Evolutionary conservation across 371 early-diverging fungal genomes (phyloP).

Genomic region (Caulochytrium protostelioides): DNA sequence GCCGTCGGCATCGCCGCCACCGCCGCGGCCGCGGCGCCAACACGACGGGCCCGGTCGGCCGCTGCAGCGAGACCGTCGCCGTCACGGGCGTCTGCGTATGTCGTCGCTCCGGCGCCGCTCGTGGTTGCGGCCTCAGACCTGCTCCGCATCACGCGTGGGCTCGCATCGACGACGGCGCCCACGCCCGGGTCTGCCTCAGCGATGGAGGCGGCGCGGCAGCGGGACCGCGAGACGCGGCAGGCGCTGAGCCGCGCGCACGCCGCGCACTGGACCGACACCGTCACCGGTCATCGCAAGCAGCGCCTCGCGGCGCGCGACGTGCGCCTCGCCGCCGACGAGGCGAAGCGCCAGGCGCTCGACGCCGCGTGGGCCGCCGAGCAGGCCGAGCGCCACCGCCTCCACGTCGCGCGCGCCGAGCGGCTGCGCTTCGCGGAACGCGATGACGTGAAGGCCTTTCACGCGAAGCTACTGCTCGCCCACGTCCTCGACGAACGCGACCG

Average conservation of each 20-base stretch:
- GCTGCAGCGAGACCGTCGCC: not conserved
- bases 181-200: not conserved
- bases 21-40: not conserved
- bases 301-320: slow-evolving; percentile 3
- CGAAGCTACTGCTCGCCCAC: slow-evolving; percentile 10
- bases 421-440: slow-evolving; percentile 17
- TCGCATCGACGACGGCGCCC: not conserved
- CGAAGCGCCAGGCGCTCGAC: slow-evolving; percentile 7
- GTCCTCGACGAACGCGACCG: slow-evolving; percentile 11
- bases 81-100: slow-evolving; percentile 8
- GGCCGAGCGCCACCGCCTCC: slow-evolving; percentile 4
- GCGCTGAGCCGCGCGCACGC: slow-evolving; percentile 3
- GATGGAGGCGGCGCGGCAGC: not conserved
- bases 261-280: slow-evolving; percentile 9
- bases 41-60: not conserved
- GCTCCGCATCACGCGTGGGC: not conserved
- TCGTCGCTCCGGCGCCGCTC: slow-evolving; percentile 2
- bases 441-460: slow-evolving; percentile 18
- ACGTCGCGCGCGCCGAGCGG: slow-evolving; percentile 15
- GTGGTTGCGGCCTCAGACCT: not conserved
- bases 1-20: not conserved
- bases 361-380: slow-evolving; percentile 11
- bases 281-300: slow-evolving; percentile 7
- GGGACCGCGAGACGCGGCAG: not conserved
- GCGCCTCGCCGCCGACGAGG: slow-evolving; percentile 10